Percentiles rank a stretch among this genome's conserved stretches.
Evolutionary conservation across 1,139 yeast genomes (phyloP).

Genomic region (Geotrichum candidum): DNA sequence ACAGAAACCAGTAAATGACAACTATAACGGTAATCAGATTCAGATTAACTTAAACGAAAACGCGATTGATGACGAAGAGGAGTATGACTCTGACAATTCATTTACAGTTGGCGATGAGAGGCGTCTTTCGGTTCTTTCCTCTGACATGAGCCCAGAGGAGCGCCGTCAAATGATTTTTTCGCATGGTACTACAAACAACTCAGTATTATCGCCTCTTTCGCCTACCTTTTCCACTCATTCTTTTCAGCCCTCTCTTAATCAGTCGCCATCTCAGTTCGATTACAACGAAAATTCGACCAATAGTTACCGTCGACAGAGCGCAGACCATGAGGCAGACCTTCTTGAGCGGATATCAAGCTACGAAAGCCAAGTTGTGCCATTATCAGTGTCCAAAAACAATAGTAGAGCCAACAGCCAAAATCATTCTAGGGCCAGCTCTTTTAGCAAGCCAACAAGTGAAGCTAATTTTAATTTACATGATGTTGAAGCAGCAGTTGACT

Average conservation of each 20-base stretch:
- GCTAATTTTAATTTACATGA: neutral
- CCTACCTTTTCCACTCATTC: neutral
- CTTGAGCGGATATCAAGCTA: conserved; percentile 1
- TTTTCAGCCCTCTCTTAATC: neutral
- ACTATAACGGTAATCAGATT: neutral
- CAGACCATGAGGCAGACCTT: neutral
- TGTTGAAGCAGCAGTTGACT: conserved; percentile 10
- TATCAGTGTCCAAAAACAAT: conserved; percentile 1
- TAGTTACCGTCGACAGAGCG: neutral
- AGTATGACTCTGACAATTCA: conserved; percentile 16
- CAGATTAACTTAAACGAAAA: neutral
- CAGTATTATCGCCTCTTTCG: neutral
- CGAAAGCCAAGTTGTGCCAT: conserved; percentile 1
- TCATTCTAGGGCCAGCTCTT: neutral
- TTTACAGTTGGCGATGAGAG: conserved; percentile 16
- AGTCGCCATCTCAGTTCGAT: neutral
- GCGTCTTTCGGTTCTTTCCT: conserved; percentile 8
- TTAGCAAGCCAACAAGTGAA: neutral
- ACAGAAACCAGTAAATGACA: neutral
- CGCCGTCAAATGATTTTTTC: neutral
- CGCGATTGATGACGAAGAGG: neutral
- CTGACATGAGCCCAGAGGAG: neutral
- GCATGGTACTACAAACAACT: neutral
- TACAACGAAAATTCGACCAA: neutral
- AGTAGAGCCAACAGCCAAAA: neutral